Evolutionary conservation across 2,329 filamentous ascomycete genomes (phyloP), one percentile per base, ranked within the genome.

Genomic region (Annulohypoxylon truncatum): DNA sequence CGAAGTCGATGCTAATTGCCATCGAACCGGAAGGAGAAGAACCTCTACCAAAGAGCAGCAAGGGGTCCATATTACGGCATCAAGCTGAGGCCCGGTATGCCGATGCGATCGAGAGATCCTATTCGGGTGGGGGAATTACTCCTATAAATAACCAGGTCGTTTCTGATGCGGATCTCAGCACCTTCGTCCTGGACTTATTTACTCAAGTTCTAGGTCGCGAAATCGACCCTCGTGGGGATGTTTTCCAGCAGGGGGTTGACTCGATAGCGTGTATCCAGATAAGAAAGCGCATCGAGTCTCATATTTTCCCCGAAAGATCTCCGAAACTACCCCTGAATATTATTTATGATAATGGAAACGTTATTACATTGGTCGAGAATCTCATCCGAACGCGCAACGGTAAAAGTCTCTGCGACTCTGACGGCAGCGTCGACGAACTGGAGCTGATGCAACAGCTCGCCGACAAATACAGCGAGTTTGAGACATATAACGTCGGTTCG

Each of bases 161-260:
- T 0, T 42, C 72, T 0, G 77, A 81, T 44, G 74, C 77, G 0
- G 79, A 84, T 15, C 60, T 85, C 0, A 29, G 66, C 0, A 56
- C 67, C 2, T 66, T 69, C 6, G 75, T 87, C 1, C 57, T 61
- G 0, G 70, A 71, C 0, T 75, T 78, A 2, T 79, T 83, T 8
- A 58, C 62, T 3, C 67, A 75, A 18, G 71, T 79, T 0, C 53
- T 79, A 2, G 79, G 76, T 0, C 64, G 72, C 0, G 31, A 73
- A 0, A 55, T 78, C 0, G 66, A 78, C 9, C 60, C 80, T 1
- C 75, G 83, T 6, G 77, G 80, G 2, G 87, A 90, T 70, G 75
- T 90, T 1, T 90, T 87, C 67, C 79, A 81, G 0, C 83, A 84
- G 66, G 87, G 88, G 0, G 82, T 90, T 0, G 87, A 90, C 72